Percentiles rank a stretch among this genome's conserved stretches.
These are phyloP conservation scores for Dysphania ambrosioides DNA, from an alignment of 148 eudicot genomes.

Conservation along the genomic window DNA sequence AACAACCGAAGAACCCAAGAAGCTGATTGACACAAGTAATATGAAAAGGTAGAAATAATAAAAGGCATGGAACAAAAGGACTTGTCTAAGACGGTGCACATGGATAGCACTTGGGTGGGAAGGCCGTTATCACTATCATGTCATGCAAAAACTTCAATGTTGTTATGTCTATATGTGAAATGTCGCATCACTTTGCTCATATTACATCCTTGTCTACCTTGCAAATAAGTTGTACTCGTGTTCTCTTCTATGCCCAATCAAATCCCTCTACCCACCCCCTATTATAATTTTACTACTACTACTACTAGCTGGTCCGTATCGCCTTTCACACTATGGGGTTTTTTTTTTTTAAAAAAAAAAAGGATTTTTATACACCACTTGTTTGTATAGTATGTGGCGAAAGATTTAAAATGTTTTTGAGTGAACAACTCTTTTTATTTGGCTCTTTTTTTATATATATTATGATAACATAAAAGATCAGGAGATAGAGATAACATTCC, in stretches of 20 bases:
- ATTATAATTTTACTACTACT: neutral
- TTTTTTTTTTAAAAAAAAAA: no score
- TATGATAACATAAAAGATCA: no score
- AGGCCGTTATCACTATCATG: slow-evolving; percentile 6
- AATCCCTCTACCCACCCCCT: neutral
- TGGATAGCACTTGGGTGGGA: slow-evolving; percentile 20
- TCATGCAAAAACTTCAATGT: neutral
- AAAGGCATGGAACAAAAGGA: neutral
- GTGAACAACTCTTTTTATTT: neutral
- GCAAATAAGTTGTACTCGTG: slow-evolving; percentile 4
- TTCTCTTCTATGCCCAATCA: slow-evolving; percentile 2
- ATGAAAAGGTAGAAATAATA: neutral
- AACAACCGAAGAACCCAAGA: no score
- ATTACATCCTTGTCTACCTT: slow-evolving; percentile 7
- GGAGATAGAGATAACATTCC: no score
- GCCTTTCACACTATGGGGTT: neutral
- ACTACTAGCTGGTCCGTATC: neutral
- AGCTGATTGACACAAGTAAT: no score
- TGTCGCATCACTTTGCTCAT: neutral
- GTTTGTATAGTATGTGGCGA: neutral
- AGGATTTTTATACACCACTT: neutral
- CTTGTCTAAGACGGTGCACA: slow-evolving; percentile 14
- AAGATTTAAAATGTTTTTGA: neutral
- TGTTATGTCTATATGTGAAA: slow-evolving; percentile 3
- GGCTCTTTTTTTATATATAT: no score